phyloP scores from a whole-genome alignment of 306 rosid genomes.

The Vigna angularis region DNA sequence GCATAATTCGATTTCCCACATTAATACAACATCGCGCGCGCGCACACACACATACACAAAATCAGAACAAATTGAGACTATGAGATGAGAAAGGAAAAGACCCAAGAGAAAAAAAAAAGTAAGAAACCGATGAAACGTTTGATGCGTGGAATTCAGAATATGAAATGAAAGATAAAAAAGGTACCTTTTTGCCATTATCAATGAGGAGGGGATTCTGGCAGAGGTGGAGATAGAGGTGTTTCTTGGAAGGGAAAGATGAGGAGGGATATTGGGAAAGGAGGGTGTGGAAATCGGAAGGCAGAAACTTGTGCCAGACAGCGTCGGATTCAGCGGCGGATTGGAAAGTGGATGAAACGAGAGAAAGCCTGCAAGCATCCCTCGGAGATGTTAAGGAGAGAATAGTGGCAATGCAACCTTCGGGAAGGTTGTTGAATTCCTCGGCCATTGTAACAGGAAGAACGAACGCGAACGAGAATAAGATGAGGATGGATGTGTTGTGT shows the following conservation, averaged over 20 bases:
- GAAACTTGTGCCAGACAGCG: conserved; percentile 74
- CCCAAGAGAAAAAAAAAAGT: too few species aligned
- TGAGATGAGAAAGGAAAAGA: too few species aligned
- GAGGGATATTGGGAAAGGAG: conserved; percentile 41
- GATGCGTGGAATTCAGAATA: too few species aligned
- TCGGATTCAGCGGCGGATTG: conserved; percentile 82
- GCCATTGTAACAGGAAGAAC: background rate
- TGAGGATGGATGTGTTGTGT: too few species aligned
- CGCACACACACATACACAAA: background rate
- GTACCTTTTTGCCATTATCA: conserved; percentile 65
- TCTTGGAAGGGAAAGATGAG: conserved; percentile 52
- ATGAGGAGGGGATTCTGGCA: conserved; percentile 62
- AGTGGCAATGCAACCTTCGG: conserved; percentile 75
- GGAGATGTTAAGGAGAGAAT: conserved; percentile 75
- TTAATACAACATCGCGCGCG: background rate
- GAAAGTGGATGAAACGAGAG: conserved; percentile 62
- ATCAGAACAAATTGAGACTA: too few species aligned
- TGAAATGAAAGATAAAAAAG: conserved; percentile 1
- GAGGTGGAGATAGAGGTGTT: conserved; percentile 60
- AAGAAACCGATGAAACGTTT: too few species aligned
- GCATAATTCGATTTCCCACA: conserved; percentile 22
- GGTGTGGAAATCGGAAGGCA: conserved; percentile 55
- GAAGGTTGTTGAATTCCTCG: conserved; percentile 48
- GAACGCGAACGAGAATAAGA: too few species aligned
- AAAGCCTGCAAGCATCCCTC: conserved; percentile 60